These are phyloP conservation scores for Echinosophora koreensis DNA, from an alignment of 306 rosid genomes.

Conservation along the genomic window DNA sequence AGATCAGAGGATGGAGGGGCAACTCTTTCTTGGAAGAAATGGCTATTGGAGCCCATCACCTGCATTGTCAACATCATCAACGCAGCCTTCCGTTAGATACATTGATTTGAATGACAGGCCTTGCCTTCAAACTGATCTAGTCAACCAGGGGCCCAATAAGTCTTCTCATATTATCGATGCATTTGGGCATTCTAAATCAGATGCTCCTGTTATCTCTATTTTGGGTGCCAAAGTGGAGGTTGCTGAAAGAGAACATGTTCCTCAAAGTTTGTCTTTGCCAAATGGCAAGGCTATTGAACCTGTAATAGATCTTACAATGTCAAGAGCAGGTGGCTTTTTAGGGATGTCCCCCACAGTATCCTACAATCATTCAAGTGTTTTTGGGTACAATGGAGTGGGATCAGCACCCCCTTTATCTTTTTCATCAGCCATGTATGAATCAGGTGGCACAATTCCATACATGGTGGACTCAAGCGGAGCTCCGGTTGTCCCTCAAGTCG, in stretches of 20 bases:
- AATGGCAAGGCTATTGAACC: constrained; percentile 79
- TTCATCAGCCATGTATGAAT: constrained; percentile 70
- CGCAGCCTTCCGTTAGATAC: constrained; percentile 87
- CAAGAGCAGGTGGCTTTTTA: constrained; percentile 66
- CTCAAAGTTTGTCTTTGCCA: constrained; percentile 61
- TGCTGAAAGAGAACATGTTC: constrained; percentile 59
- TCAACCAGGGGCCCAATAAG: constrained; percentile 62
- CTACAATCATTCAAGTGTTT: constrained; percentile 66
- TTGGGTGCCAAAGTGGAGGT: constrained; percentile 90
- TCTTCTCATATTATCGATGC: constrained; percentile 57
- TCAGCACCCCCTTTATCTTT: constrained; percentile 70
- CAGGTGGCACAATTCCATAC: constrained; percentile 78
- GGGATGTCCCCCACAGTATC: constrained; percentile 65
- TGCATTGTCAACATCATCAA: constrained; percentile 80
- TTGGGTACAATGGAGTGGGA: constrained; percentile 74
- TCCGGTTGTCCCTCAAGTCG: constrained; percentile 70
- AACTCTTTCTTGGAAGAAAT: constrained; percentile 55
- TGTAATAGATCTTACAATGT: constrained; percentile 63
- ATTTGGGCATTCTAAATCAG: constrained; percentile 59
- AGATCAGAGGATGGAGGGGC: constrained; percentile 69
- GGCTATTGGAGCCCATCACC: constrained; percentile 83
- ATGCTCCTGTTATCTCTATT: constrained; percentile 83
- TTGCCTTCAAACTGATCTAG: constrained; percentile 64
- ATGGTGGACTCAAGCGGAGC: constrained; percentile 88
- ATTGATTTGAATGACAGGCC: constrained; percentile 96